Evolutionary conservation across 1,284 basidiomycete genomes (phyloP).

Genomic region (Singerocomus inundabilis): DNA sequence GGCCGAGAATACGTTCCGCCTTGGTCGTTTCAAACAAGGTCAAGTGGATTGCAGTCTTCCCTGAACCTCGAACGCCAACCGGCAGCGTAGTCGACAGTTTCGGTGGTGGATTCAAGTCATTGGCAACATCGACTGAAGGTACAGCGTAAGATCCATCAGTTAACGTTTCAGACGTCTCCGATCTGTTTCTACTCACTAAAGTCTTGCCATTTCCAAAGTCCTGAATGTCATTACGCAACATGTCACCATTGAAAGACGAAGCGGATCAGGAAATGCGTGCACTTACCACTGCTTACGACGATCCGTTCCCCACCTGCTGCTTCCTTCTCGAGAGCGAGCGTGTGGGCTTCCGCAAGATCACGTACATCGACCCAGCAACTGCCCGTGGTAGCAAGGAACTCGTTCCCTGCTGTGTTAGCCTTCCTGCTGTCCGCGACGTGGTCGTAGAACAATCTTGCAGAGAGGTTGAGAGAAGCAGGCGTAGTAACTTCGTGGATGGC

Average conservation of each 20-base stretch:
- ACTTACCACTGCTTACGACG: conserved; percentile 42
- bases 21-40: conserved; percentile 37
- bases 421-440: conserved; percentile 30
- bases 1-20: conserved; percentile 42
- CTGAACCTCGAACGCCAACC: no score
- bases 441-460: conserved; percentile 34
- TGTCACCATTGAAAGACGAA: not conserved
- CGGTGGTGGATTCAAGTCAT: no score
- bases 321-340: conserved; percentile 49
- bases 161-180: no score
- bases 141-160: no score
- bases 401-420: conserved; percentile 23
- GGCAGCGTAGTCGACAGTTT: no score
- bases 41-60: conserved; percentile 36
- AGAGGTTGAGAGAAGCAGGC: conserved; percentile 50
- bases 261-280: not conserved
- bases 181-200: no score
- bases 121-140: no score
- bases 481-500: conserved; percentile 49
- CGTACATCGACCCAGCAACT: conserved; percentile 36
- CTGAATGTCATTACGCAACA: conserved; percentile 1
- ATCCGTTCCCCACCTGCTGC: conserved; percentile 64
- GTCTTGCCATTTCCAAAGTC: no score
- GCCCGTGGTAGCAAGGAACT: conserved; percentile 32
- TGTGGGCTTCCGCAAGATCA: conserved; percentile 57